phyloP scores from a whole-genome alignment of 176 grass and related monocot species.

The Pharus latifolius region DNA sequence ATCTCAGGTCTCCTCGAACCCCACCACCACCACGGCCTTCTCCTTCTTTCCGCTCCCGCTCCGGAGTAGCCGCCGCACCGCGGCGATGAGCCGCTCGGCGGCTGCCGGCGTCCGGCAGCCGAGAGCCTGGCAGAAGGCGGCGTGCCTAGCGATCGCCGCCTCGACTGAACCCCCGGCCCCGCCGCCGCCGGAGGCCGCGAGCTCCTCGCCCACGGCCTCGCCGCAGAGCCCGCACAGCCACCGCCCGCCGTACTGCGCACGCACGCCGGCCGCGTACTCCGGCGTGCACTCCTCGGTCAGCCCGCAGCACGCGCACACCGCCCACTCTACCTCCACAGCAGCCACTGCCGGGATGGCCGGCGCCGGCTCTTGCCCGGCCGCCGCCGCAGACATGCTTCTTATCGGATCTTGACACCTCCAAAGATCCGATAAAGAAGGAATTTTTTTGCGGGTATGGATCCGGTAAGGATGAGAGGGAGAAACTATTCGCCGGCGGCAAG shows the following conservation, averaged over 20 bases:
- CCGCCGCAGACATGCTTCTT: slow-evolving; percentile 16
- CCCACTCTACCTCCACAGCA: slow-evolving; percentile 42
- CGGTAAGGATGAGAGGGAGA: background rate
- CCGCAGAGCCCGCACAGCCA: slow-evolving; percentile 80
- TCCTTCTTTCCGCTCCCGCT: slow-evolving; percentile 5
- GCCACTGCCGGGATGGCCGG: slow-evolving; percentile 8
- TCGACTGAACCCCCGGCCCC: background rate
- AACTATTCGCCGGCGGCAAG: slow-evolving; percentile 28
- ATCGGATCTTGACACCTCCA: background rate
- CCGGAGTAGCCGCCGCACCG: slow-evolving; percentile 41
- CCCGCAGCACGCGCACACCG: slow-evolving; percentile 70
- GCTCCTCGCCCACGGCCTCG: slow-evolving; percentile 67
- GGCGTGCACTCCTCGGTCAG: slow-evolving; percentile 79
- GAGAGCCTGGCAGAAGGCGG: slow-evolving; percentile 51
- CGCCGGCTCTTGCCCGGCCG: slow-evolving; percentile 16
- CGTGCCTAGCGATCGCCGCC: slow-evolving; percentile 54
- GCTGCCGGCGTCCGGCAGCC: slow-evolving; percentile 21
- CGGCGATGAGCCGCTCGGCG: slow-evolving; percentile 51
- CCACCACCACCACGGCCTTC: slow-evolving; percentile 22
- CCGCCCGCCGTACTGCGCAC: slow-evolving; percentile 36
- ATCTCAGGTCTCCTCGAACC: slow-evolving; percentile 27
- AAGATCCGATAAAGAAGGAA: background rate
- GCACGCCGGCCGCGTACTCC: slow-evolving; percentile 57
- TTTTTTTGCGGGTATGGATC: background rate
- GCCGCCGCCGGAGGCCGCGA: background rate